phyloP scores from a whole-genome alignment of 805 yeast species.

The Wickerhamiella vanderwaltii region DNA sequence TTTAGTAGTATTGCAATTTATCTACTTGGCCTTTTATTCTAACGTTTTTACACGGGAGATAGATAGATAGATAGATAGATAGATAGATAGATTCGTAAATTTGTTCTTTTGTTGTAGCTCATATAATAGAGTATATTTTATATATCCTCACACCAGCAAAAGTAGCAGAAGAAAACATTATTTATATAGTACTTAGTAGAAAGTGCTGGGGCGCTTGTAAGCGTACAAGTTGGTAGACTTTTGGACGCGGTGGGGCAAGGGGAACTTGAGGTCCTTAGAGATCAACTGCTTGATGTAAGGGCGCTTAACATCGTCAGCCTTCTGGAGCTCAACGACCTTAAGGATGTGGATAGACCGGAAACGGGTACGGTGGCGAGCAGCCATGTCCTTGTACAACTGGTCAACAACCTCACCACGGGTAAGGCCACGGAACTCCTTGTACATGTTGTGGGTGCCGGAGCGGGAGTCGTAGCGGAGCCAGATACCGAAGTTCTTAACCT shows the following conservation, averaged over 20 bases:
- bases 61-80: background rate
- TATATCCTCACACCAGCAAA: no score
- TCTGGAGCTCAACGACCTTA: slow-evolving; percentile 97
- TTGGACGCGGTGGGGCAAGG: slow-evolving; percentile 98
- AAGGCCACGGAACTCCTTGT: slow-evolving; percentile 99
- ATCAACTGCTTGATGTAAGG: slow-evolving; percentile 97
- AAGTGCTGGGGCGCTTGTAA: slow-evolving; percentile 92
- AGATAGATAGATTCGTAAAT: no score
- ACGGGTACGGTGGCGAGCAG: slow-evolving; percentile 99
- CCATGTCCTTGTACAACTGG: slow-evolving; percentile 98
- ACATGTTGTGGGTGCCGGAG: slow-evolving; percentile 99
- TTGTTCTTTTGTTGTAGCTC: no score
- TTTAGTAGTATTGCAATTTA: slow-evolving; percentile 37
- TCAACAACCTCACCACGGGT: slow-evolving; percentile 98
- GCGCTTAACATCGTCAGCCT: slow-evolving; percentile 97
- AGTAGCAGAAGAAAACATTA: no score
- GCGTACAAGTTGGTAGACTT: slow-evolving; percentile 80
- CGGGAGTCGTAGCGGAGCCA: slow-evolving; percentile 99
- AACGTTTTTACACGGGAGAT: no score
- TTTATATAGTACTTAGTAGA: slow-evolving; percentile 51
- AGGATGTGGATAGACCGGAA: slow-evolving; percentile 98
- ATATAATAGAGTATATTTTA: no score
- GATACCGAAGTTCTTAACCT: slow-evolving; percentile 98
- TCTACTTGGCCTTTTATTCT: no score
- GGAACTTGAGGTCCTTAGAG: slow-evolving; percentile 94